phyloP scores from a whole-genome alignment of 1,284 basidiomycete species.

The Schizopora paradoxa region DNA sequence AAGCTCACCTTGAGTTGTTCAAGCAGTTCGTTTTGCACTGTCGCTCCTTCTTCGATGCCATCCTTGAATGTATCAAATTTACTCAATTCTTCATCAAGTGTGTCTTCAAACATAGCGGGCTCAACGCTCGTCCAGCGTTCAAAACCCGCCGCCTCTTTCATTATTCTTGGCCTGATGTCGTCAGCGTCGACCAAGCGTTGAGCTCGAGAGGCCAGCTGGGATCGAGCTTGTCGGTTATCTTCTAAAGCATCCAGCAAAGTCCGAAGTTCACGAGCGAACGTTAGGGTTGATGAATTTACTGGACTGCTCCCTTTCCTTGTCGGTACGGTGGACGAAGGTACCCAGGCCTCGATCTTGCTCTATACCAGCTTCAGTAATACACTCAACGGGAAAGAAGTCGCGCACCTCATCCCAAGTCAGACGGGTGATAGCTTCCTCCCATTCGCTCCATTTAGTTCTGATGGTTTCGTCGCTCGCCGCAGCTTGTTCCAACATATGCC shows the following conservation, averaged over 20 bases:
- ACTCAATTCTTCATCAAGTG: conserved; percentile 71
- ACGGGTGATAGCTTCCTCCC: conserved; percentile 69
- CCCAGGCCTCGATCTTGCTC: conserved; percentile 66
- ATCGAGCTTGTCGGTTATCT: conserved; percentile 58
- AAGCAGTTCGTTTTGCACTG: conserved; percentile 63
- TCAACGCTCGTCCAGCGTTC: conserved; percentile 68
- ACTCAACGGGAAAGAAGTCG: conserved; percentile 1
- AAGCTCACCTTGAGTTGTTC: conserved; percentile 59
- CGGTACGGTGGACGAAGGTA: conserved; percentile 59
- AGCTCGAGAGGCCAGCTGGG: conserved; percentile 63
- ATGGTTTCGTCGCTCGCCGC: conserved; percentile 72
- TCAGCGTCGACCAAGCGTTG: conserved; percentile 63
- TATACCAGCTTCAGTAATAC: neutral
- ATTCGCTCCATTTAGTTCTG: conserved; percentile 79
- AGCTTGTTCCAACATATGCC: conserved; percentile 69
- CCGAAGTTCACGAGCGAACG: conserved; percentile 70
- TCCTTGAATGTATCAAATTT: conserved; percentile 77
- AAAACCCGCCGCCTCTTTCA: conserved; percentile 60
- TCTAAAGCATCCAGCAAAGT: conserved; percentile 79
- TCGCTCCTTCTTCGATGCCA: conserved; percentile 56
- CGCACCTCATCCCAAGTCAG: conserved; percentile 70
- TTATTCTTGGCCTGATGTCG: conserved; percentile 69
- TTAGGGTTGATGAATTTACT: conserved; percentile 43
- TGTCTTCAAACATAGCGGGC: conserved; percentile 81
- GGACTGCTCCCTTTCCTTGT: conserved; percentile 28